These are phyloP conservation scores for Amaranthus tricolor DNA, from an alignment of 179 eudicot species.

Conservation along the genomic window DNA sequence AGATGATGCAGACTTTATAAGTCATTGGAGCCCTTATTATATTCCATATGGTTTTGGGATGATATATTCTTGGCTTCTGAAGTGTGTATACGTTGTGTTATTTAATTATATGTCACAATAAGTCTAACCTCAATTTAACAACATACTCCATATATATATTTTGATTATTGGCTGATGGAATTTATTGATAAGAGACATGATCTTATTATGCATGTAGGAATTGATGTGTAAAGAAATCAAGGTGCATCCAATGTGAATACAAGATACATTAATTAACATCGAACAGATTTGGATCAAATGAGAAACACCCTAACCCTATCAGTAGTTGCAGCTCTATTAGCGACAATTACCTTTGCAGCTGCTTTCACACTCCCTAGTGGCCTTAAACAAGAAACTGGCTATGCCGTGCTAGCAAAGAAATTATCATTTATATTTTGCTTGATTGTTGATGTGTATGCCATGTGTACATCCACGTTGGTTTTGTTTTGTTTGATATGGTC, in stretches of 20 bases:
- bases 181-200: background rate
- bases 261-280: too few relatives aligned
- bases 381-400: background rate
- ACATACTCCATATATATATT: too few relatives aligned
- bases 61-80: too few relatives aligned
- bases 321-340: constrained; percentile 5
- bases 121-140: too few relatives aligned
- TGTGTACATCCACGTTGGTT: constrained; percentile 7
- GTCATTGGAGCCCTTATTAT: too few relatives aligned
- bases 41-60: background rate
- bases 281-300: background rate
- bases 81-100: too few relatives aligned
- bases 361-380: constrained; percentile 9
- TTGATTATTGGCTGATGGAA: too few relatives aligned
- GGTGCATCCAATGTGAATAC: background rate
- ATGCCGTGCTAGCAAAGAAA: constrained; percentile 1
- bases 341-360: constrained; percentile 12
- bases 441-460: background rate
- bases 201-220: background rate
- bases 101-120: too few relatives aligned
- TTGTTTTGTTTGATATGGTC: constrained; percentile 17
- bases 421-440: background rate
- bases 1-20: too few relatives aligned
- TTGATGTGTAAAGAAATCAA: constrained; percentile 1
- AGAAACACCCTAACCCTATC: constrained; percentile 8